Evolutionary conservation across 1,139 yeast species (phyloP).

Genomic region (Kurtzmaniella quercitrusa): DNA sequence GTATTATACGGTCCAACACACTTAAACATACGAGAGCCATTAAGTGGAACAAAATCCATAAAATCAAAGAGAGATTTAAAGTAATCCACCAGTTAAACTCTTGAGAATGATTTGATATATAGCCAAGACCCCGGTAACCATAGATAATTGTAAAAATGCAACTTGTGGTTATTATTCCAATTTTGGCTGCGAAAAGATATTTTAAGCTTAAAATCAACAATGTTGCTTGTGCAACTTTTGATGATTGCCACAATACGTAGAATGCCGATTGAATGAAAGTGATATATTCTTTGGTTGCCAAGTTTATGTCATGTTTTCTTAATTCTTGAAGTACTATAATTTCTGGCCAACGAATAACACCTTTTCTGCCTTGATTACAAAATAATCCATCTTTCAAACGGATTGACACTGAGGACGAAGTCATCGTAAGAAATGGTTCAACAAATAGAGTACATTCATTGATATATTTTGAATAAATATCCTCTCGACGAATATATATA

Average conservation of each 20-base stretch:
- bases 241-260: neutral
- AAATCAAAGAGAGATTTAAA: neutral
- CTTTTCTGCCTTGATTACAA: constrained; percentile 9
- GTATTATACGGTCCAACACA: neutral
- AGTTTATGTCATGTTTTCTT: neutral
- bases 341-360: neutral
- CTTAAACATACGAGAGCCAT: neutral
- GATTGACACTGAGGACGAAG: constrained; percentile 11
- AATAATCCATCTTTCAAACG: constrained; percentile 17
- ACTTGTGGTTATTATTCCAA: neutral
- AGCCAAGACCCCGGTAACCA: neutral
- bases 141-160: neutral
- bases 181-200: neutral
- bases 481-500: constrained; percentile 20
- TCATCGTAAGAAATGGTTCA: constrained; percentile 15
- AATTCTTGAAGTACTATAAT: neutral
- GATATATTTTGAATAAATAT: constrained; percentile 14
- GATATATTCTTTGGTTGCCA: neutral
- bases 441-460: constrained; percentile 17
- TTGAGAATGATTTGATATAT: neutral
- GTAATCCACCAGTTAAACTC: neutral
- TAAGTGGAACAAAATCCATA: neutral
- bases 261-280: neutral
- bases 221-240: neutral
- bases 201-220: neutral